A percentile compares a stretch with the other conserved stretches of the same genome.
Conservation (phyloP, 2,329 filamentous ascomycete species). For the Fusarium buharicum region DNA sequence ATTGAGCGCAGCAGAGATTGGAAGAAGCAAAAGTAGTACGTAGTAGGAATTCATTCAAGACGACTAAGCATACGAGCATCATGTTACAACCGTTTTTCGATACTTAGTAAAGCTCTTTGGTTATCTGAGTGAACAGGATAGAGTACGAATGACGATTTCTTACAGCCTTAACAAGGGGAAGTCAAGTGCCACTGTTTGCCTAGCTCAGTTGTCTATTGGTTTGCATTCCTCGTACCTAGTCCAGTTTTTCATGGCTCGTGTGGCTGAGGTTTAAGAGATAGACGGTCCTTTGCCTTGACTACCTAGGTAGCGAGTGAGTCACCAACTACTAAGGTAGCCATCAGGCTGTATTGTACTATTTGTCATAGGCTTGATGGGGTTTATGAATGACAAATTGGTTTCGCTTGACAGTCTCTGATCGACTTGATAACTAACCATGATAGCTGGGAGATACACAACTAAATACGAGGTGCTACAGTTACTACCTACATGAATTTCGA, state of each 20-base stretch:
- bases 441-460: too few species aligned
- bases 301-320: background rate
- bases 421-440: too few species aligned
- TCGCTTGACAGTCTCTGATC: background rate
- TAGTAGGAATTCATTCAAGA: slow-evolving; percentile 45
- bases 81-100: slow-evolving; percentile 31
- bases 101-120: slow-evolving; percentile 8
- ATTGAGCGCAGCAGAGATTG: slow-evolving; percentile 48
- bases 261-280: slow-evolving; percentile 14
- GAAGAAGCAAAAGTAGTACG: slow-evolving; percentile 45
- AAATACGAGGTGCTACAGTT: too few species aligned
- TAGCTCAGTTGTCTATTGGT: slow-evolving; percentile 9
- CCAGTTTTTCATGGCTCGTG: slow-evolving; percentile 7
- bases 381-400: background rate
- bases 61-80: slow-evolving; percentile 44
- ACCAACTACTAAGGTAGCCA: too few species aligned
- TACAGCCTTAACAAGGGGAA: slow-evolving; percentile 12
- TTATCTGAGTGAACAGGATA: slow-evolving; percentile 19
- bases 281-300: background rate
- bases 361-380: background rate
- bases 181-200: slow-evolving; percentile 14
- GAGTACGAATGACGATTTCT: slow-evolving; percentile 14
- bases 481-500: too few species aligned
- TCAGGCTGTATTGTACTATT: background rate
- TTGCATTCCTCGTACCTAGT: slow-evolving; percentile 27